phyloP scores from a whole-genome alignment of 306 rosid genomes.

The Chamaecrista fasciculata region DNA sequence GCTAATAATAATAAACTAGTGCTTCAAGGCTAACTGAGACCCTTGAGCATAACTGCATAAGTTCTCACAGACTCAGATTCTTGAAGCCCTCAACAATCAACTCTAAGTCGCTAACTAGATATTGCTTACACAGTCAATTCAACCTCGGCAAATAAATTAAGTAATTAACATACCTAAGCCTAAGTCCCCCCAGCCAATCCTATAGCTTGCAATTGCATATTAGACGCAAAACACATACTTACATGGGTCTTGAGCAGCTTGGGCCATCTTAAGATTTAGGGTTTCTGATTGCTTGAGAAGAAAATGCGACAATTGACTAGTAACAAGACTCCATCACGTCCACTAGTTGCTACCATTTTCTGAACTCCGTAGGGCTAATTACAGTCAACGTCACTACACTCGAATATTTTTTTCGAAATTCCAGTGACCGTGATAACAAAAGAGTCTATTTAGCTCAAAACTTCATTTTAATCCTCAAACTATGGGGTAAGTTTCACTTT shows the following conservation, averaged over 20 bases:
- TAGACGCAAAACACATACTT: slow-evolving; percentile 18
- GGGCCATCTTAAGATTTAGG: slow-evolving; percentile 50
- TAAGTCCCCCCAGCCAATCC: not conserved
- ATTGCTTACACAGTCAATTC: not conserved
- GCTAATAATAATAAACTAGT: not conserved
- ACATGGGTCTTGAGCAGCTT: slow-evolving; percentile 50
- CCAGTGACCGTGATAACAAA: no score
- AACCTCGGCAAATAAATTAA: not conserved
- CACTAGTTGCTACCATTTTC: no score
- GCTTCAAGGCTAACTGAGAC: not conserved
- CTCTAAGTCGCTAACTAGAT: not conserved
- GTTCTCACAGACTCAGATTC: not conserved
- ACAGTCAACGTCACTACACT: no score
- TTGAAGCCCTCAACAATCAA: not conserved
- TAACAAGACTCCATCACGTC: no score
- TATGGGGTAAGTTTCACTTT: no score
- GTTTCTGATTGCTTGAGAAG: slow-evolving; percentile 20
- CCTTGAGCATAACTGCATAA: slow-evolving; percentile 1
- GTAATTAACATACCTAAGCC: not conserved
- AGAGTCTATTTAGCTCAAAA: no score
- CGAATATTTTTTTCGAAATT: no score
- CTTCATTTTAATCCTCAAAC: no score
- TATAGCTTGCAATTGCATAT: slow-evolving; percentile 1
- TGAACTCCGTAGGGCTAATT: no score
- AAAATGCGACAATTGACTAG: no score